Conservation (phyloP, 2,329 filamentous ascomycete species). For the Trichoderma afroharzianum region DNA sequence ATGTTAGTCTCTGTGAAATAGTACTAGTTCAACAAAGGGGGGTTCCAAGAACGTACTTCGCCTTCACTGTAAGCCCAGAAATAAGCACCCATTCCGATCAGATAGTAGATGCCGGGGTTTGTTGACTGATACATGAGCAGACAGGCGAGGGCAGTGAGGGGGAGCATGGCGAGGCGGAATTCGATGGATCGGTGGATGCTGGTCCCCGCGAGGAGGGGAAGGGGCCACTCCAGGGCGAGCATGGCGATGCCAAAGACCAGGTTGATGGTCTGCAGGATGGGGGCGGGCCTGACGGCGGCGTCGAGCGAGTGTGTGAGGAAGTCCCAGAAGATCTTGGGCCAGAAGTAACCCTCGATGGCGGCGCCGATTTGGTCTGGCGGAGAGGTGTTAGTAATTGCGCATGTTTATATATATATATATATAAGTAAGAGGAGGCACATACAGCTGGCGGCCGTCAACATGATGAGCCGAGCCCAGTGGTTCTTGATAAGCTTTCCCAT, state of each 20-base stretch:
- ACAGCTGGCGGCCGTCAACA: constrained; percentile 80
- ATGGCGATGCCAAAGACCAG: constrained; percentile 74
- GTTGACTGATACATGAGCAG: constrained; percentile 87
- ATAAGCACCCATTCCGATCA: constrained; percentile 80
- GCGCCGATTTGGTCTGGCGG: constrained; percentile 81
- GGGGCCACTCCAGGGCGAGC: constrained; percentile 87
- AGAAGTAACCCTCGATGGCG: constrained; percentile 86
- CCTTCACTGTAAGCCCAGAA: constrained; percentile 98
- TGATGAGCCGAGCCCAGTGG: constrained; percentile 94
- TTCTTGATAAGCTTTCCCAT: constrained; percentile 99
- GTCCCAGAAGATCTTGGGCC: constrained; percentile 99
- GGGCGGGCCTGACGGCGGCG: constrained; percentile 78
- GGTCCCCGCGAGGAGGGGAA: constrained; percentile 72
- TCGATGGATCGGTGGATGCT: constrained; percentile 83
- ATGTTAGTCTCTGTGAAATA: constrained; percentile 7
- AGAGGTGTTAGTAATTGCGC: neutral
- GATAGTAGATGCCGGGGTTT: constrained; percentile 87
- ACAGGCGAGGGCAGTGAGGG: constrained; percentile 70
- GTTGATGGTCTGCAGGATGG: constrained; percentile 86
- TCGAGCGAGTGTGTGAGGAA: constrained; percentile 91
- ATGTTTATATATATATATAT: neutral
- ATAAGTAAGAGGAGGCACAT: constrained; percentile 33
- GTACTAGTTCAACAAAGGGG: too few relatives aligned
- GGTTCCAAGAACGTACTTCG: constrained; percentile 62
- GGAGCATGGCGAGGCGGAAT: constrained; percentile 76